phyloP scores from a whole-genome alignment of 371 early-diverging fungal species.

The Apophysomyces variabilis region DNA sequence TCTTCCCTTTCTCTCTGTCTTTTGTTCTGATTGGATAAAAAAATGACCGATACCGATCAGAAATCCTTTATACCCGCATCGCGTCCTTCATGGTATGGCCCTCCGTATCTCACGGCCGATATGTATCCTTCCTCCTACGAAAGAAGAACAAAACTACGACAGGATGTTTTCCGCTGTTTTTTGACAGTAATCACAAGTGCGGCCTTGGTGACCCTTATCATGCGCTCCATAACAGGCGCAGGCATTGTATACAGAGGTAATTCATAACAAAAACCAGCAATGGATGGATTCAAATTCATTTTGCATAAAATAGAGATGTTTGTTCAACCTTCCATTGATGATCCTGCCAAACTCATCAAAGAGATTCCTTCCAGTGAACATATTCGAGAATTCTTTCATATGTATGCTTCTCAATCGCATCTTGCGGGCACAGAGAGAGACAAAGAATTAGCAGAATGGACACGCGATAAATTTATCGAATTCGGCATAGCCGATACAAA shows the following conservation, averaged over 20 bases:
- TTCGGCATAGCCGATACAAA: constrained; percentile 57
- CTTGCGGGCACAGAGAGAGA: constrained; percentile 51
- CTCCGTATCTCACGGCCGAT: background rate
- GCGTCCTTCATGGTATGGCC: constrained; percentile 4
- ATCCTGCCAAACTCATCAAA: constrained; percentile 28
- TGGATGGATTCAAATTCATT: no score
- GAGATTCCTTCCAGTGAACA: constrained; percentile 33
- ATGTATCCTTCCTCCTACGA: background rate
- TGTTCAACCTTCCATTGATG: constrained; percentile 2
- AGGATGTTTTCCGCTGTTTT: background rate
- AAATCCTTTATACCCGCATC: background rate
- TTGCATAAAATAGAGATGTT: constrained; percentile 6
- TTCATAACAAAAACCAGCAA: background rate
- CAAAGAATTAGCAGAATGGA: constrained; percentile 55
- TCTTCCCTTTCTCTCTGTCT: no score
- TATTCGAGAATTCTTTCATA: constrained; percentile 28
- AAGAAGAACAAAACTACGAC: background rate
- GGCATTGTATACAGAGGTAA: constrained; percentile 15
- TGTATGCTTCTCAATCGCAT: constrained; percentile 55
- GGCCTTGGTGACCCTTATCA: background rate
- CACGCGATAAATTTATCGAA: constrained; percentile 46
- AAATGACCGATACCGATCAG: background rate
- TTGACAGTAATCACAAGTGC: background rate
- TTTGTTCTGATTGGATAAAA: no score
- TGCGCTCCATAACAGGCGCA: background rate